Evolutionary conservation across 768 basidiomycete species (phyloP).

Genomic region (Chlorophyllum brunneum): DNA sequence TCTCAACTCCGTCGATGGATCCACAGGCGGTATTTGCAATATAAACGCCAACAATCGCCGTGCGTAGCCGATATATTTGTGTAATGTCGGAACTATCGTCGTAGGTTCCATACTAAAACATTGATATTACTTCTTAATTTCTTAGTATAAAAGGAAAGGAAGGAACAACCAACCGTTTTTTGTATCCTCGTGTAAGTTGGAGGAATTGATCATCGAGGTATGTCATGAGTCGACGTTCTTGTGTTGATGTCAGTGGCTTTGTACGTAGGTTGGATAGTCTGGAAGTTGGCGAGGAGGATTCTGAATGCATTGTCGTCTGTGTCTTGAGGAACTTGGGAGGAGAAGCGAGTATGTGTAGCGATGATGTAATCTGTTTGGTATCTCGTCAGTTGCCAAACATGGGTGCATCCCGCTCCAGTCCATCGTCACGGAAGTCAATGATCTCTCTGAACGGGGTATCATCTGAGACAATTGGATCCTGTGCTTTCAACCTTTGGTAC

Average conservation of each 20-base stretch:
- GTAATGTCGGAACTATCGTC: slow-evolving; percentile 53
- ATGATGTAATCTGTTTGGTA: slow-evolving; percentile 4
- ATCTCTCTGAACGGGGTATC: too few species aligned
- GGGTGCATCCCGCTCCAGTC: too few species aligned
- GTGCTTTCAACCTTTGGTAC: too few species aligned
- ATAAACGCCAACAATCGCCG: slow-evolving; percentile 57
- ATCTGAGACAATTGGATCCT: too few species aligned
- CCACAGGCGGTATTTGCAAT: slow-evolving; percentile 71
- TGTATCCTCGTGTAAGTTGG: slow-evolving; percentile 63
- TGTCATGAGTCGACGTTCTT: slow-evolving; percentile 62
- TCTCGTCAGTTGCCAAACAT: not conserved
- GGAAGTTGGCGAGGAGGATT: not conserved
- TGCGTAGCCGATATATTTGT: slow-evolving; percentile 54
- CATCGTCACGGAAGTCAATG: too few species aligned
- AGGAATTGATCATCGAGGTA: slow-evolving; percentile 66
- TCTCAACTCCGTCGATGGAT: slow-evolving; percentile 65
- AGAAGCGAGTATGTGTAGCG: not conserved
- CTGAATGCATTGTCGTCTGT: not conserved
- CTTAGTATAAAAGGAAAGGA: not conserved
- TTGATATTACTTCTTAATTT: not conserved
- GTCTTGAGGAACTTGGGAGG: not conserved
- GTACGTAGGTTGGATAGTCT: slow-evolving; percentile 7
- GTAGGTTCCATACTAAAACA: slow-evolving; percentile 41
- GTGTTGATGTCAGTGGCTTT: slow-evolving; percentile 42
- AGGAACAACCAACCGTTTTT: slow-evolving; percentile 58